Evolutionary conservation across 805 yeast species (phyloP).

Genomic region (Kodamaea restingae): DNA sequence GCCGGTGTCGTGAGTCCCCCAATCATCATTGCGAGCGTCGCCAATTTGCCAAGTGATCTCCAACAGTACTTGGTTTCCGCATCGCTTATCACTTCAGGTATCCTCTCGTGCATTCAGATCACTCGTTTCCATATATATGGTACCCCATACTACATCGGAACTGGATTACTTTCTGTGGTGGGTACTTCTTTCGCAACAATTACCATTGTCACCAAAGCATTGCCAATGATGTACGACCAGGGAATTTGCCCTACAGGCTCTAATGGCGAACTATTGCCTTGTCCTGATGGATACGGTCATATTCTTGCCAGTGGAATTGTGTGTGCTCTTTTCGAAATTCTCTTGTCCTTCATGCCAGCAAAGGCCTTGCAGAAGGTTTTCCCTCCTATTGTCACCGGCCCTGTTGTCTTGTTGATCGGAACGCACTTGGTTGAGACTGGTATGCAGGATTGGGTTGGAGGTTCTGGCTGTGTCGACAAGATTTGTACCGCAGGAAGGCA

Average conservation of each 20-base stretch:
- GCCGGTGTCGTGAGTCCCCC: constrained; percentile 91
- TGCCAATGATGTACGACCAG: constrained; percentile 73
- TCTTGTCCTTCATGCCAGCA: constrained; percentile 76
- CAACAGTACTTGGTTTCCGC: constrained; percentile 36
- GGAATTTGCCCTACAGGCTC: constrained; percentile 64
- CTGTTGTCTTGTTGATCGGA: constrained; percentile 85
- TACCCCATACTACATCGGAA: constrained; percentile 77
- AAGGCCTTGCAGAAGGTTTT: constrained; percentile 63
- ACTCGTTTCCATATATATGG: constrained; percentile 72
- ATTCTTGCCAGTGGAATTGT: constrained; percentile 74
- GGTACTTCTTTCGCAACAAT: constrained; percentile 91
- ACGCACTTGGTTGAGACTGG: constrained; percentile 65
- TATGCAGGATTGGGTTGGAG: constrained; percentile 84
- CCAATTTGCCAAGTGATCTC: constrained; percentile 48
- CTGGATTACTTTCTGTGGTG: constrained; percentile 85
- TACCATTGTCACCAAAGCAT: constrained; percentile 67
- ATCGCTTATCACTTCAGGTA: constrained; percentile 37
- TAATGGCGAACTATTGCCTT: constrained; percentile 66
- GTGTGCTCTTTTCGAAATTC: constrained; percentile 72
- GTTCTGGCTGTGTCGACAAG: constrained; percentile 57
- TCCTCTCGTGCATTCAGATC: constrained; percentile 71
- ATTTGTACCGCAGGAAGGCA: constrained; percentile 27
- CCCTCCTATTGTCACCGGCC: constrained; percentile 92
- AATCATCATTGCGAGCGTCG: constrained; percentile 59
- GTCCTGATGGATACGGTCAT: constrained; percentile 91